A percentile compares a stretch with the other conserved stretches of the same genome.
Evolutionary conservation across 2,329 filamentous ascomycete species (phyloP).

Genomic region (Monascus ruber): DNA sequence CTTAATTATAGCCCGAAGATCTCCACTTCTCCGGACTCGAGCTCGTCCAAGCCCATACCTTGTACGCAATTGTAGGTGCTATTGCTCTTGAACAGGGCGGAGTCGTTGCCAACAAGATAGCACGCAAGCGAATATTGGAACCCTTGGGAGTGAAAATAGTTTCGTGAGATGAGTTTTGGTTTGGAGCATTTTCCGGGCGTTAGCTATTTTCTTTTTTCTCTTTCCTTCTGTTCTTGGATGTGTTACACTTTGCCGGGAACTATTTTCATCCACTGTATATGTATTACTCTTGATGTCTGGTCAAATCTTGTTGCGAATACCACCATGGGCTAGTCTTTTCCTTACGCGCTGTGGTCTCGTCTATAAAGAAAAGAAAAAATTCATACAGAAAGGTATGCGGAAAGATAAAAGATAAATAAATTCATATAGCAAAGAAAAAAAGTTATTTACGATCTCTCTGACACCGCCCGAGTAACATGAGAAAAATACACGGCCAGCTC

Average conservation of each 20-base stretch:
- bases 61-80: conserved; percentile 82
- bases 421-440: background rate
- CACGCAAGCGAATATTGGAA: conserved; percentile 63
- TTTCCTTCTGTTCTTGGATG: conserved; percentile 11
- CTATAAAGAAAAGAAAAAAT: conserved; percentile 2
- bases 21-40: conserved; percentile 62
- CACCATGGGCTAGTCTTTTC: conserved; percentile 6
- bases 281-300: conserved; percentile 2
- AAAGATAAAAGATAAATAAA: background rate
- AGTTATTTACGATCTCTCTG: conserved; percentile 65
- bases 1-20: conserved; percentile 45
- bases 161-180: conserved; percentile 8
- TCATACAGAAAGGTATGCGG: no score
- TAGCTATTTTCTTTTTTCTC: conserved; percentile 10
- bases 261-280: conserved; percentile 13
- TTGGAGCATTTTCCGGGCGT: conserved; percentile 29
- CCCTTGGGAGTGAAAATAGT: conserved; percentile 31
- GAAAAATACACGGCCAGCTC: conserved; percentile 58
- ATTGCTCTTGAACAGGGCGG: conserved; percentile 80
- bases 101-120: conserved; percentile 60
- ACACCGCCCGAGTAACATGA: conserved; percentile 66
- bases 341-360: conserved; percentile 1
- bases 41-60: conserved; percentile 60
- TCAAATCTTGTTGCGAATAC: conserved; percentile 14
- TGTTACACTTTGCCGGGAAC: conserved; percentile 12